Percentiles rank a stretch among this genome's conserved stretches.
phyloP scores from a whole-genome alignment of 371 early-diverging fungal genomes.

The Lichtheimia hyalospora region DNA sequence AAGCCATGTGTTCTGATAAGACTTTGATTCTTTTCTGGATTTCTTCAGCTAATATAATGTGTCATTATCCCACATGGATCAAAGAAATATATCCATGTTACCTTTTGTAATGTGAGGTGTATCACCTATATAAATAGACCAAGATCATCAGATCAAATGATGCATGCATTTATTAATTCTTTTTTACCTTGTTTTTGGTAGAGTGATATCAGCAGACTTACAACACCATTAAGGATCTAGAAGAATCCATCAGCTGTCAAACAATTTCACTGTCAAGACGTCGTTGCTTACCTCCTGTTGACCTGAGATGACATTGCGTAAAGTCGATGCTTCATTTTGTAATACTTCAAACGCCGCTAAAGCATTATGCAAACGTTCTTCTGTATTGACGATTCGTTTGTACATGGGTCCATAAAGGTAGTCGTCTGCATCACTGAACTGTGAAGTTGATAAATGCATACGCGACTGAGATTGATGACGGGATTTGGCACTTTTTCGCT shows the following conservation, averaged over 20 bases:
- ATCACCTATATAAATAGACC: not conserved
- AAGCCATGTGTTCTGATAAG: not conserved
- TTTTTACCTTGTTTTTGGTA: slow-evolving; percentile 4
- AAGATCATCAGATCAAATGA: not conserved
- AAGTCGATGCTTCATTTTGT: slow-evolving; percentile 4
- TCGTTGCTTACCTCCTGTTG: slow-evolving; percentile 21
- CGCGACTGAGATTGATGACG: slow-evolving; percentile 17
- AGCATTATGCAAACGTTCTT: slow-evolving; percentile 15
- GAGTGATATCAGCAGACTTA: slow-evolving; percentile 2
- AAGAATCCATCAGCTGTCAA: not conserved
- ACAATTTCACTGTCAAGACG: no score
- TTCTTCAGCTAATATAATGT: not conserved
- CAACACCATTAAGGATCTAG: not conserved
- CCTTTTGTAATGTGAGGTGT: not conserved
- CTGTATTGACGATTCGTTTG: slow-evolving; percentile 14
- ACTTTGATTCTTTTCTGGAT: not conserved
- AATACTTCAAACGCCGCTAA: slow-evolving; percentile 18
- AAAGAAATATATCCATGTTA: not conserved
- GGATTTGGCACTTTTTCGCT: slow-evolving; percentile 60
- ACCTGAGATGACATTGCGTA: slow-evolving; percentile 6
- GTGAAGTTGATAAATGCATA: not conserved
- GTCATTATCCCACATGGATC: no score
- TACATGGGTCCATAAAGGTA: slow-evolving; percentile 15
- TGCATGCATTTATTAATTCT: not conserved
- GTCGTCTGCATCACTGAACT: slow-evolving; percentile 5